Base-by-base conservation (phyloP, 2,329 filamentous ascomycete genomes). In the Alternaria atra region DNA sequence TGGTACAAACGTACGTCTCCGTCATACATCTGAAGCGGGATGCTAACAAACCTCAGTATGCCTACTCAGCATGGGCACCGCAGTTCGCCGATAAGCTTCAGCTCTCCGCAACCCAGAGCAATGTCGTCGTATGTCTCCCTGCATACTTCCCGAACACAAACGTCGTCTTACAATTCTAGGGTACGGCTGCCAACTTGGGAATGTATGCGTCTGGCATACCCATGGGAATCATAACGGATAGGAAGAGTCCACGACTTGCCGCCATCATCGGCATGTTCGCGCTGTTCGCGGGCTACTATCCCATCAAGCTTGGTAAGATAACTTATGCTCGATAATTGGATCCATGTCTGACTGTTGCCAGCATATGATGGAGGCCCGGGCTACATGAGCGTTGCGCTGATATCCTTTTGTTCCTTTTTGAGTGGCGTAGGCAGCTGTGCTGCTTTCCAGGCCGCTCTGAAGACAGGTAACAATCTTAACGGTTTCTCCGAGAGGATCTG, bases 61-160 rank as follows among this genome's bases (percentile, higher is more conserved):
- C 94, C 75, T 99, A 97, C 81, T 97, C 93, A 56, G 94, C 94
- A 80, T 99, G 95, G 94, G 93, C 92, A 13, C 95, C 95, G 20
- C 94, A 97, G 80, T 97, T 97, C 76, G 93, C 94, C 51, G 90
- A 96, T 73, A 89, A 87, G 70, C 84, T 99, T 71, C 89, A 91
- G 76, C 87, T 98, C 63, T 93, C 93, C 13, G 91, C 95, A n/a
- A 98, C 94, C 3, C 86, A 97, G 79, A 93, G 89, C 80, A 98
- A 99, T 80, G 80, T 98, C 67, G 94, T 99, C 75, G 94, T 90
- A 83, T 76, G 86, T 74, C 40, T 32, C 10, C 61, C 44, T 50
- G 8, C 46, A 15, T 8, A 25, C 25, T 4, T 37, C 10, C 32
- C n/a, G 43, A 23, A 25, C 7, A 37, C 34, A 8, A 34, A 47